These are phyloP conservation scores for Reticulomyxa filosa DNA, from an alignment of 78 protist genomes.

Conservation along the genomic window DNA sequence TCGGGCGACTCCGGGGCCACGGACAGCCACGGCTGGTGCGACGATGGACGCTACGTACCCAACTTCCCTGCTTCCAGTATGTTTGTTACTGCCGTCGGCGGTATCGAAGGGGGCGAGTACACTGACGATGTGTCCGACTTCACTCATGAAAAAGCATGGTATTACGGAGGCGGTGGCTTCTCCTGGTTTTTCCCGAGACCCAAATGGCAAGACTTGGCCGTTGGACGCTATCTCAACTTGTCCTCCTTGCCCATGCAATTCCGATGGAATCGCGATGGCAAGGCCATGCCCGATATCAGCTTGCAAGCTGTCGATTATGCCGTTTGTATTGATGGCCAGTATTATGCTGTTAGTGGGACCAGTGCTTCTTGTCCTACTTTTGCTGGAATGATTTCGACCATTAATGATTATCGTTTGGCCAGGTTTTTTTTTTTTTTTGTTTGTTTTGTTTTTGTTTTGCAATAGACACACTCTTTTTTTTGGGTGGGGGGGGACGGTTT, in stretches of 20 bases:
- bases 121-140: not conserved
- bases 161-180: not conserved
- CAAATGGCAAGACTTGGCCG: not conserved
- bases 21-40: not conserved
- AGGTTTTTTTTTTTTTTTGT: too few species aligned
- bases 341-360: not conserved
- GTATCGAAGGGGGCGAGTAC: not conserved
- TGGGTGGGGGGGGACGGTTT: too few species aligned
- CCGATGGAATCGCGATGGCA: not conserved
- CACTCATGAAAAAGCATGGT: not conserved
- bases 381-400: not conserved
- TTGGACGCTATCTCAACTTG: not conserved
- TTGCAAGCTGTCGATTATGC: not conserved
- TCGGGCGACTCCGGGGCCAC: slow-evolving; percentile 1
- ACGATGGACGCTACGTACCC: not conserved
- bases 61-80: not conserved
- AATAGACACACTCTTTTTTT: too few species aligned
- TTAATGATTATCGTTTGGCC: not conserved
- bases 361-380: slow-evolving; percentile 1
- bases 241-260: too few species aligned
- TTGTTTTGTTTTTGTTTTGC: too few species aligned
- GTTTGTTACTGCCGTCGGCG: slow-evolving; percentile 1
- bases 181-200: not conserved
- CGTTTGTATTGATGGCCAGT: not conserved
- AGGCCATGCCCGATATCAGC: not conserved